phyloP scores from a whole-genome alignment of 73 alveolate species.

The Paramecium pentaurelia region DNA sequence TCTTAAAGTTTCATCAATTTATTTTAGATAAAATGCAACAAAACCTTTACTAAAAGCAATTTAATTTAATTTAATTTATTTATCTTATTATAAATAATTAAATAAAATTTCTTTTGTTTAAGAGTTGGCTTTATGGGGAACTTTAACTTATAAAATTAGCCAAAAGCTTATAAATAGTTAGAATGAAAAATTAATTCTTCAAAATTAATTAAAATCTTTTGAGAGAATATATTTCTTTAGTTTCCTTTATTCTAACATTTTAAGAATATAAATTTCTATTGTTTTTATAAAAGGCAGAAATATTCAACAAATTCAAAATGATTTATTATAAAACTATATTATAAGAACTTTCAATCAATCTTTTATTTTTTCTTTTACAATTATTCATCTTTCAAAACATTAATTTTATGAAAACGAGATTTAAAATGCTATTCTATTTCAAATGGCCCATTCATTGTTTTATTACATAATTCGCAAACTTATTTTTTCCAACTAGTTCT shows the following conservation, averaged over 20 bases:
- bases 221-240: too few relatives aligned
- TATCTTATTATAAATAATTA: neutral
- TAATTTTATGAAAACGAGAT: neutral
- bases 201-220: too few relatives aligned
- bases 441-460: slow-evolving; percentile 7
- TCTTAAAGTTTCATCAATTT: neutral
- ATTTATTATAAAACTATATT: neutral
- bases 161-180: neutral
- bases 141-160: neutral
- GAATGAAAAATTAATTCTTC: neutral
- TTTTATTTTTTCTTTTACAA: neutral
- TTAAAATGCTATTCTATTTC: slow-evolving; percentile 18
- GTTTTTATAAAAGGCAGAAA: neutral
- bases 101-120: neutral
- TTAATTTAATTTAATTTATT: neutral
- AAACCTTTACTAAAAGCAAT: neutral
- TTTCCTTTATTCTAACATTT: too few relatives aligned
- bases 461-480: slow-evolving; percentile 41
- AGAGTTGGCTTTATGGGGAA: neutral
- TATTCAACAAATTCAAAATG: neutral
- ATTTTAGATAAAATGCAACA: neutral
- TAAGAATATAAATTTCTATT: too few relatives aligned
- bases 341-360: neutral
- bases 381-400: neutral
- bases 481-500: slow-evolving; percentile 45